These are phyloP conservation scores for Ascochyta rabiei DNA, from an alignment of 2,329 filamentous ascomycete genomes.

Conservation along the genomic window DNA sequence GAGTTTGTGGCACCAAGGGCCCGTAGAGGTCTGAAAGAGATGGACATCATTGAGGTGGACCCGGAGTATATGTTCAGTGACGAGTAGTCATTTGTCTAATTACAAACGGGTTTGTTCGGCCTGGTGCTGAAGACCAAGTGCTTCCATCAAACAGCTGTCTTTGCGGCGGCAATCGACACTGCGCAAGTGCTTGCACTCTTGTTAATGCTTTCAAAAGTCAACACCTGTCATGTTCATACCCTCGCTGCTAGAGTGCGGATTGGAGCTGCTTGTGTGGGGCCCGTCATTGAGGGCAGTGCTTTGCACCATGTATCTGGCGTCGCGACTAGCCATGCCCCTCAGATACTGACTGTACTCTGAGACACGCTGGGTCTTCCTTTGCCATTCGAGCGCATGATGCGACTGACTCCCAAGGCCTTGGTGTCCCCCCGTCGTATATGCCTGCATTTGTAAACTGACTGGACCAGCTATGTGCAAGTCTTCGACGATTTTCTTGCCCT, in stretches of 20 bases:
- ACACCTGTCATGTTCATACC: not conserved
- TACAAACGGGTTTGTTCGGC: not conserved
- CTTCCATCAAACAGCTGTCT: not conserved
- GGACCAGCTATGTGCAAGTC: not conserved
- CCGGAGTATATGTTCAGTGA: constrained; percentile 30
- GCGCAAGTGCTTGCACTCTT: not conserved
- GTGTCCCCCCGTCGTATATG: not conserved
- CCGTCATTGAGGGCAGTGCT: constrained; percentile 1
- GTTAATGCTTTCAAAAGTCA: not conserved
- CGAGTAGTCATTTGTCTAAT: not conserved
- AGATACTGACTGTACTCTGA: constrained; percentile 29
- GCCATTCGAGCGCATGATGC: constrained; percentile 22
- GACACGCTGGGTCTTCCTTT: constrained; percentile 27
- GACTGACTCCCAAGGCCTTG: not conserved
- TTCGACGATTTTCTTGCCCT: constrained; percentile 4
- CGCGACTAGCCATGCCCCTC: constrained; percentile 22
- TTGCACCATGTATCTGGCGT: constrained; percentile 12
- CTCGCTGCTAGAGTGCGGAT: not conserved
- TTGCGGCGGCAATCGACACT: not conserved
- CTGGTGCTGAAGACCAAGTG: not conserved
- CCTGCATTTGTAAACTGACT: not conserved
- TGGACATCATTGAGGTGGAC: constrained; percentile 41
- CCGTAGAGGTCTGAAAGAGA: constrained; percentile 1
- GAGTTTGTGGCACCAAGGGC: constrained; percentile 30
- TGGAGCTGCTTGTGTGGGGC: not conserved